Evolutionary conservation across 2,329 filamentous ascomycete genomes (phyloP).

Genomic region (Fusarium oxysporum): DNA sequence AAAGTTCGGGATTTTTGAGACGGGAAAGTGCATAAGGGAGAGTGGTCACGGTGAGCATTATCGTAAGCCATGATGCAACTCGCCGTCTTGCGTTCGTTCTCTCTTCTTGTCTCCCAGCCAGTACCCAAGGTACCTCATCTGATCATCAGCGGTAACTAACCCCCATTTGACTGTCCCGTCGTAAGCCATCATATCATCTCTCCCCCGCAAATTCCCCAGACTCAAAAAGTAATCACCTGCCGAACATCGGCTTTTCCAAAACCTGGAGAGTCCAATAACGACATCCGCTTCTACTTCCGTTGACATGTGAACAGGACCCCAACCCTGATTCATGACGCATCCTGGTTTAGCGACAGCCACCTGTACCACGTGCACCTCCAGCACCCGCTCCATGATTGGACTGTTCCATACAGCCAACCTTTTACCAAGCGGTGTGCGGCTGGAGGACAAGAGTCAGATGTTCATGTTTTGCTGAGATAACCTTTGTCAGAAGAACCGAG

Average conservation of each 20-base stretch:
- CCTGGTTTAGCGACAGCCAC: slow-evolving; percentile 6
- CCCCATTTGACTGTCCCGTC: neutral
- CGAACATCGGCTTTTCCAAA: slow-evolving; percentile 26
- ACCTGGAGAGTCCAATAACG: slow-evolving; percentile 31
- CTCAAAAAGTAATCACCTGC: slow-evolving; percentile 34
- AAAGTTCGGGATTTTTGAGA: neutral
- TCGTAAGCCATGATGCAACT: slow-evolving; percentile 9
- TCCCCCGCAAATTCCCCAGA: slow-evolving; percentile 42
- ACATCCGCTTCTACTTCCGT: neutral
- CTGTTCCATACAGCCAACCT: neutral
- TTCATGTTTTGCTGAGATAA: neutral
- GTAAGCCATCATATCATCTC: slow-evolving; percentile 7
- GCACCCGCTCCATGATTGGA: slow-evolving; percentile 22
- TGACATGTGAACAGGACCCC: slow-evolving; percentile 35
- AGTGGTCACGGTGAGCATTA: slow-evolving; percentile 11
- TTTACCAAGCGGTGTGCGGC: slow-evolving; percentile 27
- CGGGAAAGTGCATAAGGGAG: slow-evolving; percentile 8
- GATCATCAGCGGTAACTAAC: too few species aligned
- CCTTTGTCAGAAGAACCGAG: neutral
- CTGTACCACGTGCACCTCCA: slow-evolving; percentile 34
- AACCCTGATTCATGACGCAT: slow-evolving; percentile 29
- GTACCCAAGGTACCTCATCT: too few species aligned
- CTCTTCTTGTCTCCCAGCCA: neutral
- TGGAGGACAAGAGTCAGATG: slow-evolving; percentile 16
- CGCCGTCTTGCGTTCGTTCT: neutral